Evolutionary conservation across 345 rosid genomes (phyloP).

Genomic region (Psidium friedrichsthalianum): DNA sequence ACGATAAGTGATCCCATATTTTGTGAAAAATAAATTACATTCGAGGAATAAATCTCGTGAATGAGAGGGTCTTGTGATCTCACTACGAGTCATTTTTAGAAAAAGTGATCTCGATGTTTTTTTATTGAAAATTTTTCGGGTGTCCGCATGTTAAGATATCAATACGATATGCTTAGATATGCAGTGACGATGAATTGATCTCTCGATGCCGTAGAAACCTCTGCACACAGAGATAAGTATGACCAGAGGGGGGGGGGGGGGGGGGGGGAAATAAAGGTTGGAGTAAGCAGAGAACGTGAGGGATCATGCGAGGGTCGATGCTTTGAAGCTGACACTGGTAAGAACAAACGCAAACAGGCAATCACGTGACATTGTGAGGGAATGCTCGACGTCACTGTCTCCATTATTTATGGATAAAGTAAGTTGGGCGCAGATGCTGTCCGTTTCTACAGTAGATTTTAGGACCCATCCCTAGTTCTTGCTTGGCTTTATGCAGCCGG

Average conservation of each 20-base stretch:
- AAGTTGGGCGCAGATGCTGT: neutral
- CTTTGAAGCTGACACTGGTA: neutral
- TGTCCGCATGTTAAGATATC: neutral
- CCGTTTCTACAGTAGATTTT: neutral
- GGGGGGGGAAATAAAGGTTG: no score
- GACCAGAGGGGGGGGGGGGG: no score
- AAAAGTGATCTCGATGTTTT: neutral
- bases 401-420: neutral
- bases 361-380: neutral
- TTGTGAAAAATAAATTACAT: neutral
- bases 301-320: neutral
- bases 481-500: neutral
- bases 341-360: neutral
- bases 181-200: neutral
- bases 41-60: neutral
- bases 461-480: neutral
- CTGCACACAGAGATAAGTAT: neutral
- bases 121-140: neutral
- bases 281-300: neutral
- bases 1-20: neutral
- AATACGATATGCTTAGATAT: neutral
- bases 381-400: neutral
- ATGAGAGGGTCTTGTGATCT: neutral
- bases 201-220: neutral
- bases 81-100: neutral